Evolutionary conservation across 75 land plant genomes (phyloP), one percentile per base, ranked within the genome.

Genomic region (Cryptomeria japonica): DNA sequence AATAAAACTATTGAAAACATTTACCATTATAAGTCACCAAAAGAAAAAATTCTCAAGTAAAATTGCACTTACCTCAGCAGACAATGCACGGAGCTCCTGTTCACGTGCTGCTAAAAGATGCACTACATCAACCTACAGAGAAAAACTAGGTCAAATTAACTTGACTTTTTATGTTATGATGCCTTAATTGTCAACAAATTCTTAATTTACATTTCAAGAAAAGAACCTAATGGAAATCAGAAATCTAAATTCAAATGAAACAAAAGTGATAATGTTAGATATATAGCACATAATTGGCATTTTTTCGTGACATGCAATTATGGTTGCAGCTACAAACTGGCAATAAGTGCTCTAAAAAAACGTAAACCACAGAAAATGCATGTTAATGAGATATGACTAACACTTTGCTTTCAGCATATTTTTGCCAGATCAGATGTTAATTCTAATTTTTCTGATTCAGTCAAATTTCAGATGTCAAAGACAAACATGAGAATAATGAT

Each of bases 101-200:
- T 98, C 99, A 88, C 98, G 96, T 89, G 98, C 92, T 89, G 95
- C 99, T 86, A 98, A 93, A 38, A 98, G 85, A 91, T 98, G 97
- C 13, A 93, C 98, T 85, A 98, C 93, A 90, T 98, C 99, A 88
- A 96, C 99, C 99, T 96, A 92, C 83, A 87, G 51, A 78, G 84
- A 16, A 89, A 90, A 75, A 31, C 16, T 12, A n/a, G 58, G 87
- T n/a, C 15, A 38, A 76, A 64, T 64, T 15, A 22, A 16, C 53
- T 16, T 46, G 8, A 84, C 5, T 31, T 34, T 44, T 13, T 12
- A 37, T 51, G 14, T 49, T 22, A 36, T 42, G 42, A 80, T 10
- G 19, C 83, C 28, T 80, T 32, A 44, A 80, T 10, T 19, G 22
- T 78, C 39, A 78, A 18, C 39, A 58, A 58, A 4, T n/a, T 72